Conservation (phyloP, 495 filamentous ascomycete species). For the Cercophora newfieldiana region DNA sequence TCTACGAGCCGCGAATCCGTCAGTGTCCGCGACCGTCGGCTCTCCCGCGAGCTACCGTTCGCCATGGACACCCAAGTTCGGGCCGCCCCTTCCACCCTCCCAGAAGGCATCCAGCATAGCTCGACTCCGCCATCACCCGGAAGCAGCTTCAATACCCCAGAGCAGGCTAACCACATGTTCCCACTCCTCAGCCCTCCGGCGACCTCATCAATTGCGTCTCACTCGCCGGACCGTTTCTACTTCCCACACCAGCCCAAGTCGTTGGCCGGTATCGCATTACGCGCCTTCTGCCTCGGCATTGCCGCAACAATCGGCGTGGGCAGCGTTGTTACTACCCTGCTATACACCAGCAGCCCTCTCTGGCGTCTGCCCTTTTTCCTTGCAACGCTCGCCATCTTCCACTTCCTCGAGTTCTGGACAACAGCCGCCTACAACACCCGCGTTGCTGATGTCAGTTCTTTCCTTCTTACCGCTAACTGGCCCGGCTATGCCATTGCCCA, state of each 20-base stretch:
- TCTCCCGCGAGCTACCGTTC: slow-evolving; percentile 1
- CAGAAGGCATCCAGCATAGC: background rate
- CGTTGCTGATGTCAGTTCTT: slow-evolving; percentile 68
- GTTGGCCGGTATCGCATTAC: slow-evolving; percentile 75
- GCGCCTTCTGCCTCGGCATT: slow-evolving; percentile 57
- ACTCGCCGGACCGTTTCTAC: slow-evolving; percentile 35
- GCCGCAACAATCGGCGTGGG: slow-evolving; percentile 44
- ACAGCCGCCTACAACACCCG: slow-evolving; percentile 81
- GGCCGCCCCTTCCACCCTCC: background rate
- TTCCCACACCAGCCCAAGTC: slow-evolving; percentile 64
- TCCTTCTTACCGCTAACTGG: slow-evolving; percentile 85
- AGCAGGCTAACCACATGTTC: slow-evolving; percentile 35
- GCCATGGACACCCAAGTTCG: slow-evolving; percentile 14
- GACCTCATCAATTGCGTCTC: slow-evolving; percentile 18
- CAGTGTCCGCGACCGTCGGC: slow-evolving; percentile 14
- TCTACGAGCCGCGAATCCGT: slow-evolving; percentile 6
- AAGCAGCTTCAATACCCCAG: background rate
- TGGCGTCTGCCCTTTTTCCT: slow-evolving; percentile 88
- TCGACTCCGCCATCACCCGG: background rate
- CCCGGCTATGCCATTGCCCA: slow-evolving; percentile 83
- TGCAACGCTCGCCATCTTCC: slow-evolving; percentile 73
- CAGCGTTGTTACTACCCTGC: slow-evolving; percentile 43
- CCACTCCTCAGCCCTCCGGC: slow-evolving; percentile 36
- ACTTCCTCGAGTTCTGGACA: slow-evolving; percentile 93
- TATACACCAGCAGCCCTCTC: slow-evolving; percentile 48